Evolutionary conservation across 805 yeast genomes (phyloP), one percentile per base, ranked within the genome.

Genomic region (Barnettozyma salicaria): DNA sequence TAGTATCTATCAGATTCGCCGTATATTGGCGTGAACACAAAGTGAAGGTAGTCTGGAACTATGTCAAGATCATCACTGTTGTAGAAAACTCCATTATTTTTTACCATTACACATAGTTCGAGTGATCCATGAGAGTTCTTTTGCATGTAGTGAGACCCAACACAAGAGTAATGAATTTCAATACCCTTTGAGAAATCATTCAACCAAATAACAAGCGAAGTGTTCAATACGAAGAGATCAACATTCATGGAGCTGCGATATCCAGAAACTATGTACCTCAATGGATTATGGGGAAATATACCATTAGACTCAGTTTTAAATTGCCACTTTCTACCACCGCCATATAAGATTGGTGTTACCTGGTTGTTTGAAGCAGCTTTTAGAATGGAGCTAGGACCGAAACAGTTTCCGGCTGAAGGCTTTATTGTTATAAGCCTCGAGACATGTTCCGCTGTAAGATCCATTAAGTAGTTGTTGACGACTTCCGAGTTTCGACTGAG

Each of bases 281-380:
- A 21, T 4, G 43, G 35, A 4, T 43, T 32, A 3, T 39, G 22
- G 14, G 20, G 28, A 4, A 23, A 7, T n/a, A 19, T 22, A 6
- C 34, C 28, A 8, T 32, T 20, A 6, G 13, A 28, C 23, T 43
- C 44, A 5, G 49, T 40, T 10, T 27, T 26, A 4, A 53, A 38
- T 1, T 48, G 32, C 45, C 65, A 51, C 19, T 63, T 58, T 21
- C 70, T 53, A 1, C 72, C 70, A 4, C 72, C 72, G 4, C 68
- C 72, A 32, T 57, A 59, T 14, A 66, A 44, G 1, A 65, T 44
- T 1, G 63, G 60, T n/a, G 45, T 38, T 18, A 58, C 61, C 12
- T 45, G 43, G 11, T 47, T 30, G 6, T 55, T 40, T 40, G 45
- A 44, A 10, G 34, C 25, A 26, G 33, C 20, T 17, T 32, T 39